Evolutionary conservation across 2,329 filamentous ascomycete genomes (phyloP), one percentile per base, ranked within the genome.

Genomic region (Stenocarpella maydis): DNA sequence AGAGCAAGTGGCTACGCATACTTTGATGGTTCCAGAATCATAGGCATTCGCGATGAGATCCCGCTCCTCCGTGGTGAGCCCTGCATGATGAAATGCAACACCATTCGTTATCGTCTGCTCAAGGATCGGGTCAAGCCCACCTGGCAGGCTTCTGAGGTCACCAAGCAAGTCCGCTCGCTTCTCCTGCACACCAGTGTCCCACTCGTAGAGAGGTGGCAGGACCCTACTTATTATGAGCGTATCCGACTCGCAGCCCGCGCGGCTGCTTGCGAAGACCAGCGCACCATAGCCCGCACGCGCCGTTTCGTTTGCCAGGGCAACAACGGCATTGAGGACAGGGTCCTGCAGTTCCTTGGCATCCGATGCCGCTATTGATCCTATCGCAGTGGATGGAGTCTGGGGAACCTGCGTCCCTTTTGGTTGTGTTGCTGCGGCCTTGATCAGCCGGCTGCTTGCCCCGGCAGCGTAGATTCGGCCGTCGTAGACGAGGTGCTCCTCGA

Each of bases 1-100:
- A 76, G 91, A 93, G 74, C 91, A 94, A 1, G 92, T 95, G 45
- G 92, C 92, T 19, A 93, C 88, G 65, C 93, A 90, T 0, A 93
- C 88, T 73, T 91, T 90, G 21, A 94, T 77, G 6, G 86, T 82
- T 0, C 92, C 91, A 47, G 81, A 78, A 75, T 94, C 92, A 73
- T 93, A 94, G 15, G 91, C 91, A 43, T 84, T 85, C 2, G 91
- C 89, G 66, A 94, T 86, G 9, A 94, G 80, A 60, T 93, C 91
- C 60, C 92, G 86, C 77, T 95, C 92, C 78, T 95, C 92, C 0
- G 86, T 89, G 0, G 92, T 94, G 74, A 95, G 84, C 15, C 90
- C 90, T 54, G 89, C 89, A 81, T 90, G 90, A 77, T 95, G 92
- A 78, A 94, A 94, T 17, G 89, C 92, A 68, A 93, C 91, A 1